A percentile compares a stretch with the other conserved stretches of the same genome.
Conservation (phyloP, 305 asterid species). For the Fraxinus xanthoxyloides region DNA sequence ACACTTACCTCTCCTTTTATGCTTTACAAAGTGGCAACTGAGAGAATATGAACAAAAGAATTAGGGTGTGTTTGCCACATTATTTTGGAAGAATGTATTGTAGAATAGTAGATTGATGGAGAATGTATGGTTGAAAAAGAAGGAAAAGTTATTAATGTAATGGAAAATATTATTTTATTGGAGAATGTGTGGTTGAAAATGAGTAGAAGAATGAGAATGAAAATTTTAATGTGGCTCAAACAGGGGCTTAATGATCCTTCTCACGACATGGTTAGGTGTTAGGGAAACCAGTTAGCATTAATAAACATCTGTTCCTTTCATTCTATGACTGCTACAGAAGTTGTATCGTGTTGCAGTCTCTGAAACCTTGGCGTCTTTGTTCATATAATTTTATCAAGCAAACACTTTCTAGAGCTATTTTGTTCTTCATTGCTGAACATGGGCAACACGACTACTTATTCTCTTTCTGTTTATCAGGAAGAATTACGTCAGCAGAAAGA, state of each 20-base stretch:
- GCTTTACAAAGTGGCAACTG: slow-evolving; percentile 11
- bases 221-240: too few relatives aligned
- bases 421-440: slow-evolving; percentile 17
- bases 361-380: neutral
- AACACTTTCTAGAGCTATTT: slow-evolving; percentile 4
- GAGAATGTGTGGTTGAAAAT: too few relatives aligned
- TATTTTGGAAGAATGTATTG: too few relatives aligned
- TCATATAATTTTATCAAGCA: neutral
- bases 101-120: too few relatives aligned
- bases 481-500: slow-evolving; percentile 87
- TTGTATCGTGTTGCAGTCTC: slow-evolving; percentile 1
- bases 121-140: too few relatives aligned
- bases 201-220: too few relatives aligned
- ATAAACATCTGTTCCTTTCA: slow-evolving; percentile 1
- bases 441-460: slow-evolving; percentile 2
- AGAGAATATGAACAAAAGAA: slow-evolving; percentile 5
- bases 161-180: too few relatives aligned
- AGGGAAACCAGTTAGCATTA: neutral
- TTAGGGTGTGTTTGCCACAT: too few relatives aligned
- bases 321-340: slow-evolving; percentile 3
- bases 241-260: neutral
- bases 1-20: neutral
- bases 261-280: slow-evolving; percentile 12
- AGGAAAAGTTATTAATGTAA: too few relatives aligned
- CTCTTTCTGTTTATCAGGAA: slow-evolving; percentile 52